Conservation (phyloP, 352 stramenopile genomes). For the Pythium periplocum region DNA sequence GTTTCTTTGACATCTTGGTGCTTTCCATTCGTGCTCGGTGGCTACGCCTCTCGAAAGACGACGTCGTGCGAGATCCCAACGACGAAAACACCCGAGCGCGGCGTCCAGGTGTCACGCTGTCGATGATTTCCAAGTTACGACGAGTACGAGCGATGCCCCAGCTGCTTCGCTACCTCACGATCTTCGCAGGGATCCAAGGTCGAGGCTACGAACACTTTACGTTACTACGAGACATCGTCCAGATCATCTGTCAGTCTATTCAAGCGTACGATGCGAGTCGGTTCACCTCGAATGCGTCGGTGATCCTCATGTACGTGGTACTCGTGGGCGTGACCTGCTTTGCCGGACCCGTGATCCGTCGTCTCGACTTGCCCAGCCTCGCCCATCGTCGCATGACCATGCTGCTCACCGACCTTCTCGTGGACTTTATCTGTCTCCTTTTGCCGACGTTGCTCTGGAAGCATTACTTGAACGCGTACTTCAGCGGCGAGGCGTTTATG, state of each 20-base stretch:
- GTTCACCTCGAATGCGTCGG: slow-evolving; percentile 15
- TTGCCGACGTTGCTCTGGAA: slow-evolving; percentile 12
- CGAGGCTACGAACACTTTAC: no score
- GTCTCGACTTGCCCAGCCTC: neutral
- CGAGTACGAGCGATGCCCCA: no score
- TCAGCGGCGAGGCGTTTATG: slow-evolving; percentile 8
- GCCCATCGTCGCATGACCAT: slow-evolving; percentile 7
- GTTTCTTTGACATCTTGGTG: no score
- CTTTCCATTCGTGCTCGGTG: no score
- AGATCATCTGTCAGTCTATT: slow-evolving; percentile 17
- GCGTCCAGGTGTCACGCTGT: no score
- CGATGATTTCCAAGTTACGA: no score
- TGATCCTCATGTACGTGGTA: slow-evolving; percentile 11
- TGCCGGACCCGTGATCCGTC: slow-evolving; percentile 8
- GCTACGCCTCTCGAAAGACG: no score
- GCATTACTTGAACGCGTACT: slow-evolving; percentile 9
- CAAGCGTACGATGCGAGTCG: slow-evolving; percentile 17
- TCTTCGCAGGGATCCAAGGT: no score
- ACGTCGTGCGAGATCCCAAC: no score
- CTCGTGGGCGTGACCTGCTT: slow-evolving; percentile 20
- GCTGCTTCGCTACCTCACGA: no score
- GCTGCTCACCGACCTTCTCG: slow-evolving; percentile 10
- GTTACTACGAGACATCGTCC: slow-evolving; percentile 9
- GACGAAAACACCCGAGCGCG: no score
- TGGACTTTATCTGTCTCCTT: slow-evolving; percentile 18